A percentile compares a stretch with the other conserved stretches of the same genome.
Evolutionary conservation across 805 yeast genomes (phyloP).

Genomic region (Spathaspora hagerdaliae): DNA sequence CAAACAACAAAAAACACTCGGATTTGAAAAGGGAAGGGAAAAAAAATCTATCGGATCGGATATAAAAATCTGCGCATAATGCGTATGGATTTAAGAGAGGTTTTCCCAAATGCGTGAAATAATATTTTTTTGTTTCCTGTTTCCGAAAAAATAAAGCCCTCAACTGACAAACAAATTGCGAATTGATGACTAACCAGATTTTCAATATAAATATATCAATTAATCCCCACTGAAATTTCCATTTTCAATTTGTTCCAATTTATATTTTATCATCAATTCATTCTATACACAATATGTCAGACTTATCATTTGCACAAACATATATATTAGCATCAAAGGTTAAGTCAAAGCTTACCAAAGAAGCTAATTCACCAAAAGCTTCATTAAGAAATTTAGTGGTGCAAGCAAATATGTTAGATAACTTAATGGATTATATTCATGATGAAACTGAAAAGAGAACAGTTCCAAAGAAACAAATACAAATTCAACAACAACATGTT

Average conservation of each 20-base stretch:
- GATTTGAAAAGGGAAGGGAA: too few species aligned
- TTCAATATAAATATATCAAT: not conserved
- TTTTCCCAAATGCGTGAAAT: too few species aligned
- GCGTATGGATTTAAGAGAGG: too few species aligned
- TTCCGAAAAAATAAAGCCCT: too few species aligned
- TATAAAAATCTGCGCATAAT: too few species aligned
- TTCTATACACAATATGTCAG: conserved; percentile 9
- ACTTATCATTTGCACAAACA: conserved; percentile 44
- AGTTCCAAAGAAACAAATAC: conserved; percentile 5
- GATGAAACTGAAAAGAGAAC: conserved; percentile 25
- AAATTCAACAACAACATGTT: conserved; percentile 7
- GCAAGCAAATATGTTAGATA: conserved; percentile 70
- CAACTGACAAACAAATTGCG: too few species aligned
- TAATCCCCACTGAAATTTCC: not conserved
- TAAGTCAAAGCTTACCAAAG: conserved; percentile 57
- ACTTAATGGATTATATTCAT: conserved; percentile 50
- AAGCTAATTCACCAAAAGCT: conserved; percentile 56
- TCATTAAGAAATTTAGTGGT: conserved; percentile 56
- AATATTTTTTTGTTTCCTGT: too few species aligned
- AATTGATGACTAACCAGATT: too few species aligned
- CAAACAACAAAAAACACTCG: too few species aligned
- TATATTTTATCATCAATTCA: not conserved
- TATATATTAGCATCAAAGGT: conserved; percentile 63
- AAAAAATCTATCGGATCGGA: too few species aligned
- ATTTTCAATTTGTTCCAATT: not conserved